Percentiles rank a stretch among this genome's conserved stretches.
Evolutionary conservation across 2,329 filamentous ascomycete genomes (phyloP).

Genomic region (Aspergillus viridinutans): DNA sequence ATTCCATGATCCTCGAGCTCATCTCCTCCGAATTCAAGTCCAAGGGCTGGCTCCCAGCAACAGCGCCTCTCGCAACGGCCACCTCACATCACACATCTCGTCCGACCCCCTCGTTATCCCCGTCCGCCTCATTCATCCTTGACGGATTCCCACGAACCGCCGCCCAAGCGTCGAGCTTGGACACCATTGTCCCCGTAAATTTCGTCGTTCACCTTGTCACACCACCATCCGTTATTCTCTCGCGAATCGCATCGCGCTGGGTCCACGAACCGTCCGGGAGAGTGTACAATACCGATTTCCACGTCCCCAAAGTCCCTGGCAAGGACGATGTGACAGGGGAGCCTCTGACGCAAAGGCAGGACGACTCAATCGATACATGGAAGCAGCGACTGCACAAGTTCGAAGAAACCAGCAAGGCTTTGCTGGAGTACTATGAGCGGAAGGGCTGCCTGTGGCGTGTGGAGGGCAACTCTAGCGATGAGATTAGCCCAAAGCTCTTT

Average conservation of each 20-base stretch:
- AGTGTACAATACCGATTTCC: slow-evolving; percentile 93
- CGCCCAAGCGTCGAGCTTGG: slow-evolving; percentile 70
- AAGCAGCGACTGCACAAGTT: slow-evolving; percentile 75
- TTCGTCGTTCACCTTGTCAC: slow-evolving; percentile 84
- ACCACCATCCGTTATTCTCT: slow-evolving; percentile 78
- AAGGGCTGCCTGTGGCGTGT: slow-evolving; percentile 84
- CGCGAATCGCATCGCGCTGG: slow-evolving; percentile 88
- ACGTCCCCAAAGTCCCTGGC: slow-evolving; percentile 74
- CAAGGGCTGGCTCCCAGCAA: slow-evolving; percentile 70
- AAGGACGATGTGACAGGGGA: slow-evolving; percentile 91
- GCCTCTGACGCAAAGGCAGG: slow-evolving; percentile 70
- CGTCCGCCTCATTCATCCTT: slow-evolving; percentile 83
- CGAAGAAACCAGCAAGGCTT: slow-evolving; percentile 75
- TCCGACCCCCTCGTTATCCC: slow-evolving; percentile 55
- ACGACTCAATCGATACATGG: slow-evolving; percentile 87
- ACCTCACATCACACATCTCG: slow-evolving; percentile 38
- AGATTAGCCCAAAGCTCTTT: slow-evolving; percentile 89
- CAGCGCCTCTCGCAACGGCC: not conserved
- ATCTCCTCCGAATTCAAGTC: slow-evolving; percentile 84
- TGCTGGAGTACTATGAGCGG: slow-evolving; percentile 83
- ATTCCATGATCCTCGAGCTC: slow-evolving; percentile 84
- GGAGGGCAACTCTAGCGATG: slow-evolving; percentile 83
- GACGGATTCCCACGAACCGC: slow-evolving; percentile 94
- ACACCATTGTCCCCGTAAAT: slow-evolving; percentile 86
- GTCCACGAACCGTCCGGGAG: slow-evolving; percentile 86